Conservation (phyloP, 345 rosid genomes). For the Chamaenerion angustifolium region DNA sequence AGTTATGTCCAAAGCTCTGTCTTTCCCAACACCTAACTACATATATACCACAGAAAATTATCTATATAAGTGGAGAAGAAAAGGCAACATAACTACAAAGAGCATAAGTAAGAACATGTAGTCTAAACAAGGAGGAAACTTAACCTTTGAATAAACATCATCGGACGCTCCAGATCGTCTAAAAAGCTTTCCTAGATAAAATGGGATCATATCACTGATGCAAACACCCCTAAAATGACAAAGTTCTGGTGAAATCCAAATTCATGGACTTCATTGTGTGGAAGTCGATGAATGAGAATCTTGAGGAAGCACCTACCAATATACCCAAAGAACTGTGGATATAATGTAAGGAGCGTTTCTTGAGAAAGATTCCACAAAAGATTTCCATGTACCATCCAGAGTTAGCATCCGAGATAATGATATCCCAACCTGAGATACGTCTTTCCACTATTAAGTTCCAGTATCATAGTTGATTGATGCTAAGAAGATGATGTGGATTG, state of each 20-base stretch:
- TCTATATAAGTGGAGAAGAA: neutral
- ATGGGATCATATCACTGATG: slow-evolving; percentile 90
- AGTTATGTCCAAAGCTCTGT: slow-evolving; percentile 46
- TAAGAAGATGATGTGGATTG: neutral
- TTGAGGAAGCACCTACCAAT: slow-evolving; percentile 41
- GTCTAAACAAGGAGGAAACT: slow-evolving; percentile 10
- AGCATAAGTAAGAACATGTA: slow-evolving; percentile 2
- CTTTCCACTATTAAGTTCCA: slow-evolving; percentile 1
- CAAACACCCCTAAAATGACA: slow-evolving; percentile 59
- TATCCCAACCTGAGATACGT: slow-evolving; percentile 52
- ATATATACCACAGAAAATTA: slow-evolving; percentile 10
- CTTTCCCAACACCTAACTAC: slow-evolving; percentile 67
- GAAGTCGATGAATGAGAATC: neutral
- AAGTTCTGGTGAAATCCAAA: neutral
- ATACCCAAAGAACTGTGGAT: slow-evolving; percentile 75
- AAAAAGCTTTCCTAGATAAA: slow-evolving; percentile 71
- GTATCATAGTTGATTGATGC: neutral
- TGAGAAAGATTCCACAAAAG: slow-evolving; percentile 54
- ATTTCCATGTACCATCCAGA: slow-evolving; percentile 72
- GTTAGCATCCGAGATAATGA: slow-evolving; percentile 57
- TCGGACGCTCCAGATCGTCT: slow-evolving; percentile 53
- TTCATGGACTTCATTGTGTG: neutral
- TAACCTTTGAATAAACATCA: slow-evolving; percentile 74
- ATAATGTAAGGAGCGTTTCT: slow-evolving; percentile 43
- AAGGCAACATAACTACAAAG: neutral